Conservation (phyloP, 441 rosid species). For the Euphorbia schlechtendalii region DNA sequence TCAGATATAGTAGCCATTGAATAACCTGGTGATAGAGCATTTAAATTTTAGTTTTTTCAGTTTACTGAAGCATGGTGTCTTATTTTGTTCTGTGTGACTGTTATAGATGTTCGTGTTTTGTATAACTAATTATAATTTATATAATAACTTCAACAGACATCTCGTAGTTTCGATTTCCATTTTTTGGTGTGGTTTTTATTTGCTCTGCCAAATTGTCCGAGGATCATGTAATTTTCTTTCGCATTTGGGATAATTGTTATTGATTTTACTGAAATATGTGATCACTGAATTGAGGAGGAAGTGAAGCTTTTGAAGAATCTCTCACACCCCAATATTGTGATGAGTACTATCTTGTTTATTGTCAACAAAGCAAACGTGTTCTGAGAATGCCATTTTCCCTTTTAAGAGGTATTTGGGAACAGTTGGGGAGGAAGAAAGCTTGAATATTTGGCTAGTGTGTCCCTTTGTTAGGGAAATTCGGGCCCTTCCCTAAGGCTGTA, state of each 20-base stretch:
- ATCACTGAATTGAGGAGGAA: slow-evolving; percentile 82
- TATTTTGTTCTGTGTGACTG: too few relatives aligned
- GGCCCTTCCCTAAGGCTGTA: slow-evolving; percentile 94
- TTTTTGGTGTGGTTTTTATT: not conserved
- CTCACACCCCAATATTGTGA: slow-evolving; percentile 93
- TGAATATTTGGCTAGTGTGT: slow-evolving; percentile 87
- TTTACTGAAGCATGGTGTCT: too few relatives aligned
- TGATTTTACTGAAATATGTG: not conserved
- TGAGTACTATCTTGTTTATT: too few relatives aligned
- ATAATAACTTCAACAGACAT: not conserved
- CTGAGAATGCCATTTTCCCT: slow-evolving; percentile 13
- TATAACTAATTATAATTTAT: too few relatives aligned
- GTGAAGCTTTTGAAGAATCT: slow-evolving; percentile 92
- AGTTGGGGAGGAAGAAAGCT: slow-evolving; percentile 72
- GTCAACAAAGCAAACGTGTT: too few relatives aligned
- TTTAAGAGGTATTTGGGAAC: slow-evolving; percentile 89
- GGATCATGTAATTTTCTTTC: not conserved
- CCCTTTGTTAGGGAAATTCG: slow-evolving; percentile 88
- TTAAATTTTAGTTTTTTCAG: too few relatives aligned
- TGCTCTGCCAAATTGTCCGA: not conserved
- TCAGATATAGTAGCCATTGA: too few relatives aligned
- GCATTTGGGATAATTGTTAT: not conserved
- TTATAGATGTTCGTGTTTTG: too few relatives aligned
- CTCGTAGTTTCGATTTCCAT: not conserved
- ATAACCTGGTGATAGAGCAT: too few relatives aligned